Base-by-base conservation (phyloP, 768 basidiomycete genomes). In the Lactarius tabidus region DNA sequence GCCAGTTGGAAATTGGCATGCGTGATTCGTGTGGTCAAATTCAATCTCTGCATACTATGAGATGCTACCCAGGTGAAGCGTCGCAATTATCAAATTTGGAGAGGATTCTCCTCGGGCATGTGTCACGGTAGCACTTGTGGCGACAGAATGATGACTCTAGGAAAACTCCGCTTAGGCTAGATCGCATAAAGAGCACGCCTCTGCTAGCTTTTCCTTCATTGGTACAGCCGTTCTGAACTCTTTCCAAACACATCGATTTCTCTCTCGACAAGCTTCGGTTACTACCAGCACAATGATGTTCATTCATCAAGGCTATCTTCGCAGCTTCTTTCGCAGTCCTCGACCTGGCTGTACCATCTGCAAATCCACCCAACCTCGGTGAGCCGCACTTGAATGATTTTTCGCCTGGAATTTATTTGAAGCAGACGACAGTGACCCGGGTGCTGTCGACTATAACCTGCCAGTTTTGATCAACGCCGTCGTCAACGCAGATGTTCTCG, bases 311-410 rank as follows among this genome's bases (percentile, higher is more conserved):
- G 26, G 1, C 56, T 26, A 15, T 66, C n/a, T 23, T 62, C 6
- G 56, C 48, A n/a, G 39, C 57, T 33, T 66, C 48, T 57, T 15
- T 66, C 28, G 56, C 48, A 3, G 18, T 18, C 18, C 15, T 66
- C 20, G 23, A 20, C n/a, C 48, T 66, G 9, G 60, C 65, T 10
- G 59, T 56, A 57, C 60, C 58, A 29, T 20, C 28, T n/a, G 28
- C 18, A 36, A 9, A 36, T 36, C 9, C 8, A 10, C 9, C 2
- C 35, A 4, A 36, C 35, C 8, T 36, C 35, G 23, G 45, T 48
- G 5, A 14, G 45, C 5, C n/a, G 4, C 12, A 48, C 10, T 12
- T 12, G n/a, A 48, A 48, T 14, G n/a, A 48, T 12, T 12, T 23
- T 14, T 12, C 5, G 9, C 12, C n/a, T 14, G 23, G 23, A 4